These are phyloP conservation scores for Penicillium sclerotigenum DNA, from an alignment of 2,329 filamentous ascomycete species.

Conservation along the genomic window DNA sequence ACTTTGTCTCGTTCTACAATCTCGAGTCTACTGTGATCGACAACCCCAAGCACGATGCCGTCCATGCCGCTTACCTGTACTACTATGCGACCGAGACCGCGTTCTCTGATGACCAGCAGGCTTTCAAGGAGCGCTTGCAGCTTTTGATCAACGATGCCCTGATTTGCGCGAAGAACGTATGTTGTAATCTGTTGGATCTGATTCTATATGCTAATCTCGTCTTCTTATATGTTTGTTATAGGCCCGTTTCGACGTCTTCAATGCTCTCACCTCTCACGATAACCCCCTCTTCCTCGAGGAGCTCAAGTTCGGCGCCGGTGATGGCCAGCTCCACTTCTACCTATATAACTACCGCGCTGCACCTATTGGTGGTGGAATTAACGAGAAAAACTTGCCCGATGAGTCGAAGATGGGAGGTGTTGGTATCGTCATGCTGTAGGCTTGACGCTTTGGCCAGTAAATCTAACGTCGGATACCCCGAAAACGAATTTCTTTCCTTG, in stretches of 20 bases:
- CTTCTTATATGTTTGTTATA: slow-evolving; percentile 23
- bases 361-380: slow-evolving; percentile 79
- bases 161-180: slow-evolving; percentile 75
- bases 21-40: slow-evolving; percentile 91
- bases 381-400: slow-evolving; percentile 74
- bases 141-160: slow-evolving; percentile 78
- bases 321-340: slow-evolving; percentile 95
- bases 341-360: slow-evolving; percentile 94
- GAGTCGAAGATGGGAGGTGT: slow-evolving; percentile 77
- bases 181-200: neutral
- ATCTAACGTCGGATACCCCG: slow-evolving; percentile 14
- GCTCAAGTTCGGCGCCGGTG: slow-evolving; percentile 90
- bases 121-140: slow-evolving; percentile 77
- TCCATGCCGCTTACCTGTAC: slow-evolving; percentile 92
- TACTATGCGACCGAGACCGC: slow-evolving; percentile 89
- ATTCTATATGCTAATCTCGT: neutral
- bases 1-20: slow-evolving; percentile 96
- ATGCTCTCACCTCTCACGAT: slow-evolving; percentile 88
- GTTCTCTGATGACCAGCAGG: slow-evolving; percentile 54
- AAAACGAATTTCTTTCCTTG: slow-evolving; percentile 12
- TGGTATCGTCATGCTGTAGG: slow-evolving; percentile 77
- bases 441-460: slow-evolving; percentile 7
- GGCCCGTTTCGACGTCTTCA: slow-evolving; percentile 90
- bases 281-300: slow-evolving; percentile 90
- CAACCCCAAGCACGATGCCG: slow-evolving; percentile 69